Percentiles rank a stretch among this genome's conserved stretches.
phyloP scores from a whole-genome alignment of 805 yeast genomes.

The Saccharomycopsis fodiens region DNA sequence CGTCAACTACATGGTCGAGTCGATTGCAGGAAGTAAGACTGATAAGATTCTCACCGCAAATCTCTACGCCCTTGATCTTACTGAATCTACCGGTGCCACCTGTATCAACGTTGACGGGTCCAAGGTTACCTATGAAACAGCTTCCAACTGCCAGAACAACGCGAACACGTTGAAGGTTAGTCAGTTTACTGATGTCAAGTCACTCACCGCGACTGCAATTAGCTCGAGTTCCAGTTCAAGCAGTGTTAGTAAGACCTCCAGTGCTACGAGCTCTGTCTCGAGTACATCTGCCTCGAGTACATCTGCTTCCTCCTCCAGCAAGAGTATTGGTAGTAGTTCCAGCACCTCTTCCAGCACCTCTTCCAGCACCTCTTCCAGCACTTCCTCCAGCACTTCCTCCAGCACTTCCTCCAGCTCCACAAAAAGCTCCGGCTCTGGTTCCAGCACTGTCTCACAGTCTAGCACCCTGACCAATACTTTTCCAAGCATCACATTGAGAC shows the following conservation, averaged over 20 bases:
- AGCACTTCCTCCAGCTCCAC: background rate
- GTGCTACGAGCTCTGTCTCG: constrained; percentile 20
- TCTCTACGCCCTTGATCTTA: constrained; percentile 1
- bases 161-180: constrained; percentile 1
- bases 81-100: constrained; percentile 11
- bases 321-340: constrained; percentile 14
- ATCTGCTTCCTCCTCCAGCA: constrained; percentile 4
- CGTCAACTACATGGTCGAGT: constrained; percentile 17
- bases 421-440: background rate
- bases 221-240: constrained; percentile 2
- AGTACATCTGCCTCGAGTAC: constrained; percentile 7
- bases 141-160: background rate
- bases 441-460: no score
- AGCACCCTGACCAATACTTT: no score
- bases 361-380: background rate
- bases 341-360: constrained; percentile 1
- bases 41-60: constrained; percentile 5
- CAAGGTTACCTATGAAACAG: background rate
- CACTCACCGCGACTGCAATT: constrained; percentile 19
- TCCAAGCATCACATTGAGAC: no score
- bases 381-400: background rate
- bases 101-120: constrained; percentile 3
- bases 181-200: constrained; percentile 10
- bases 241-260: background rate
- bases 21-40: background rate